Percentiles rank a stretch among this genome's conserved stretches.
These are phyloP conservation scores for Chlamydomonas sphaeroides DNA, from an alignment of 139 green algal species.

Conservation along the genomic window DNA sequence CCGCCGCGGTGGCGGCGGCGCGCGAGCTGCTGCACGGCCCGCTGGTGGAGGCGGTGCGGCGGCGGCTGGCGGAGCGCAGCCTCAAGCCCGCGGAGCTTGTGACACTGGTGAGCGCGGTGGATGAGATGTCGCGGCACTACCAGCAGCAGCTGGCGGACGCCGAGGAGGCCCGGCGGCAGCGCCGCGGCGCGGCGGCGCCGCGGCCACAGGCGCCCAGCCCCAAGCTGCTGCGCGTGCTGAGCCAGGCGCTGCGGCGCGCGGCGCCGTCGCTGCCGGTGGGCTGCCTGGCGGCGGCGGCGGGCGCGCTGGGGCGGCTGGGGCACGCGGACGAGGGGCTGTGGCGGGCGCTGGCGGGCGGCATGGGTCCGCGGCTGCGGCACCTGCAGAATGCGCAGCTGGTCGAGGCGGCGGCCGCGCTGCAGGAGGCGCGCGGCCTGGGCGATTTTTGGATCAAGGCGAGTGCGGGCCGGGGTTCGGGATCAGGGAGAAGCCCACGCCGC, in stretches of 20 bases:
- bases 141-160: neutral
- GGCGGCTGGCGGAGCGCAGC: neutral
- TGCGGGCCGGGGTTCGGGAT: neutral
- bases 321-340: conserved; percentile 6
- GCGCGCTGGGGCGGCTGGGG: neutral
- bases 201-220: neutral
- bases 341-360: neutral
- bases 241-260: conserved; percentile 11
- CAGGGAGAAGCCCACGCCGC: neutral
- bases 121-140: conserved; percentile 1
- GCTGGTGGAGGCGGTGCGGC: conserved; percentile 8
- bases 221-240: conserved; percentile 11
- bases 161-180: neutral
- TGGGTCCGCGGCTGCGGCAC: conserved; percentile 7
- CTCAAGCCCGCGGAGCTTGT: conserved; percentile 28
- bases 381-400: neutral
- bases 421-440: neutral
- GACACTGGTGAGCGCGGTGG: conserved; percentile 3
- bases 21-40: conserved; percentile 17
- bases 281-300: conserved; percentile 6
- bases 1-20: neutral
- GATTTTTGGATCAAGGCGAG: neutral
- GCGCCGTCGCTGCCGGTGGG: conserved; percentile 1
- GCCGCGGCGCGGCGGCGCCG: neutral
- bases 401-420: conserved; percentile 14